Percentiles rank a stretch among this genome's conserved stretches.
These are phyloP conservation scores for Trichoderma sp. DNA, from an alignment of 2,329 filamentous ascomycete species.

Conservation along the genomic window DNA sequence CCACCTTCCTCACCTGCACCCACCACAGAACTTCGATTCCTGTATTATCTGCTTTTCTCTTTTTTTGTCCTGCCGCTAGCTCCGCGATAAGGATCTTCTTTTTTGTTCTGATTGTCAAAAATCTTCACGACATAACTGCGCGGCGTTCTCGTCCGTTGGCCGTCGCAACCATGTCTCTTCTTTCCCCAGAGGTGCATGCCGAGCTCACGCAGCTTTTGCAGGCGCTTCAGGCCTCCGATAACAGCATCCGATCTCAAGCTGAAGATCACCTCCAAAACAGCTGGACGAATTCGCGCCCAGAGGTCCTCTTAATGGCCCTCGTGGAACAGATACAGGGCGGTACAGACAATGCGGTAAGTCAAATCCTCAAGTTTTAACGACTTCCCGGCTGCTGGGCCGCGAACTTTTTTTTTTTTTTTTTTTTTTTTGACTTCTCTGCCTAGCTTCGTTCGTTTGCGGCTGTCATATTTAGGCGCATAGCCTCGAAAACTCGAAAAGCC, in stretches of 20 bases:
- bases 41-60: slow-evolving; percentile 6
- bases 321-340: slow-evolving; percentile 86
- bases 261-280: slow-evolving; percentile 89
- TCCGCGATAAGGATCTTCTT: slow-evolving; percentile 15
- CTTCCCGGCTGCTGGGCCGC: neutral
- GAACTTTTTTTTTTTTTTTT: slow-evolving; percentile 2
- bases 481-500: slow-evolving; percentile 83
- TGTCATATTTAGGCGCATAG: slow-evolving; percentile 91
- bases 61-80: slow-evolving; percentile 24
- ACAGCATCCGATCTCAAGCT: slow-evolving; percentile 77
- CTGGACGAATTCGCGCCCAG: slow-evolving; percentile 81
- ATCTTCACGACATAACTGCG: slow-evolving; percentile 28
- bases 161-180: slow-evolving; percentile 66
- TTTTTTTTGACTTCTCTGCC: slow-evolving; percentile 25
- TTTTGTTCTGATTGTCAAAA: slow-evolving; percentile 23
- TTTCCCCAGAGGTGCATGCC: slow-evolving; percentile 79
- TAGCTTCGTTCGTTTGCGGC: slow-evolving; percentile 84
- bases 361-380: neutral
- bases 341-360: slow-evolving; percentile 67
- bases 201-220: slow-evolving; percentile 85
- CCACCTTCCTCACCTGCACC: slow-evolving; percentile 32
- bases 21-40: slow-evolving; percentile 29
- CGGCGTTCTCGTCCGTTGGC: slow-evolving; percentile 31
- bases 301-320: slow-evolving; percentile 89
- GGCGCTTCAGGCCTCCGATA: slow-evolving; percentile 88